phyloP scores from a whole-genome alignment of 805 yeast genomes.

The Lachancea sp. region DNA sequence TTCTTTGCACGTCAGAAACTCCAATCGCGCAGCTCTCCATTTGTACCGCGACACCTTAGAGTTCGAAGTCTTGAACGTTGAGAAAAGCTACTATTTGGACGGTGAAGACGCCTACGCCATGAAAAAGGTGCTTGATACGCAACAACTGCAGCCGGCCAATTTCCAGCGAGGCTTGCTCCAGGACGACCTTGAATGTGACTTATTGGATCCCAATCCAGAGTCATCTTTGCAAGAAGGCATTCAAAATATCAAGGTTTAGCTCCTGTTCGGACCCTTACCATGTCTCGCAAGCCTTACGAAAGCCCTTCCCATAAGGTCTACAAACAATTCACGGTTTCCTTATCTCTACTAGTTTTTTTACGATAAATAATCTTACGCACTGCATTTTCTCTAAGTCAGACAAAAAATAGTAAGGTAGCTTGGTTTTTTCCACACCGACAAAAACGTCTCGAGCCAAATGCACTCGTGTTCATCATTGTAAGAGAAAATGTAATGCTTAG shows the following conservation, averaged over 20 bases:
- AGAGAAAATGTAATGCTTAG: neutral
- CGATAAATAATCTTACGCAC: slow-evolving; percentile 1
- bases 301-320: too few relatives aligned
- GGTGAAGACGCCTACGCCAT: slow-evolving; percentile 97
- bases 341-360: neutral
- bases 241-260: slow-evolving; percentile 17
- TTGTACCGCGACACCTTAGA: slow-evolving; percentile 77
- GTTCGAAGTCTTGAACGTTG: slow-evolving; percentile 78
- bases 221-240: slow-evolving; percentile 18
- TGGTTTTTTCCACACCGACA: slow-evolving; percentile 97
- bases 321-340: too few relatives aligned
- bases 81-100: slow-evolving; percentile 88
- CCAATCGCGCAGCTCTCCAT: slow-evolving; percentile 90
- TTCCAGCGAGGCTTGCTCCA: slow-evolving; percentile 43
- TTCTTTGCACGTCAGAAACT: slow-evolving; percentile 86
- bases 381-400: slow-evolving; percentile 39
- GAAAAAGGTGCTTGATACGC: slow-evolving; percentile 61
- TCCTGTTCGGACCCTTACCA: too few relatives aligned
- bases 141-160: slow-evolving; percentile 54
- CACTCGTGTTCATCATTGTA: slow-evolving; percentile 89
- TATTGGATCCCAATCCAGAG: slow-evolving; percentile 33
- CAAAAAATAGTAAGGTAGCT: slow-evolving; percentile 81
- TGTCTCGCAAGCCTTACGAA: too few relatives aligned
- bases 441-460: slow-evolving; percentile 97
- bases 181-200: slow-evolving; percentile 52